These are phyloP conservation scores for Euphorbia peplus DNA, from an alignment of 345 rosid species.

Conservation along the genomic window DNA sequence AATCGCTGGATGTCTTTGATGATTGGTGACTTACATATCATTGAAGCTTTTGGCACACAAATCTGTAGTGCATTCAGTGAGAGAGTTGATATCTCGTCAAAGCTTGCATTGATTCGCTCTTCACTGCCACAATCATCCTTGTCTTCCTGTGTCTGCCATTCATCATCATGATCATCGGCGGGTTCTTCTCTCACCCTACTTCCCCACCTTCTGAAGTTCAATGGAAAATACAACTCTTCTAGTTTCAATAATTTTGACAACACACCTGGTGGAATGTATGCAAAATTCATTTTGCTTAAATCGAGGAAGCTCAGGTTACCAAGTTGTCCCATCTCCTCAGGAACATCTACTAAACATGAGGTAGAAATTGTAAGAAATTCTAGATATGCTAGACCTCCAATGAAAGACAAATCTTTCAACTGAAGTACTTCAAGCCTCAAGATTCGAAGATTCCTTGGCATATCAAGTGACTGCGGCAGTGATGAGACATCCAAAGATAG, in stretches of 20 bases:
- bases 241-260: neutral
- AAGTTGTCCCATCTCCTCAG: neutral
- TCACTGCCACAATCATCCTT: neutral
- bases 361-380: neutral
- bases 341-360: neutral
- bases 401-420: neutral
- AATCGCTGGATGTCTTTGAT: neutral
- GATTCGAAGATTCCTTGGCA: neutral
- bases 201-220: neutral
- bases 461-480: neutral
- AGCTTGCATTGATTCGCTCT: neutral
- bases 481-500: neutral
- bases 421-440: neutral
- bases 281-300: neutral
- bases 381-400: neutral
- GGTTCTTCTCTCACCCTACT: neutral
- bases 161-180: neutral
- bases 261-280: neutral
- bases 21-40: neutral
- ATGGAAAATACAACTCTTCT: neutral
- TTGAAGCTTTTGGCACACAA: neutral
- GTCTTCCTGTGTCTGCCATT: too few species aligned
- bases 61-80: neutral
- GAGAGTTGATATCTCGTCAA: neutral
- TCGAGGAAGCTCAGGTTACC: neutral